phyloP scores from a whole-genome alignment of 164 flowering plant genomes.

The Saururus chinensis region DNA sequence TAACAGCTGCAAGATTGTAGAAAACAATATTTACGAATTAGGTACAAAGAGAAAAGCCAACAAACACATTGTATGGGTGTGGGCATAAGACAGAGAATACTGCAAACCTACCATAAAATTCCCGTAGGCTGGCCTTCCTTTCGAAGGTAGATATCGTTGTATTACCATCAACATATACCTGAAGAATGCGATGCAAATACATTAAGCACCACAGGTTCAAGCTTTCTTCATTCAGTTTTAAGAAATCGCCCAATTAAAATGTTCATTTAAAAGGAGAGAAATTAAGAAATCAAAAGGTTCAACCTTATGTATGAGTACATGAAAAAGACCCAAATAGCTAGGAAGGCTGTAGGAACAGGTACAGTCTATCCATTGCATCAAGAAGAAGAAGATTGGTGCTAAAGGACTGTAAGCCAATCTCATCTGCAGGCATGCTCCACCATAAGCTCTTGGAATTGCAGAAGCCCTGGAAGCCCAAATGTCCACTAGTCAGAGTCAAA shows the following conservation, averaged over 20 bases:
- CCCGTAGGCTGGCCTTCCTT: conserved; percentile 13
- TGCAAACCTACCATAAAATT: conserved; percentile 6
- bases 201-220: neutral
- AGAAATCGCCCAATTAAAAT: neutral
- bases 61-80: neutral
- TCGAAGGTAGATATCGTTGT: conserved; percentile 4
- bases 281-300: conserved; percentile 4
- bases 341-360: conserved; percentile 62
- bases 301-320: conserved; percentile 62
- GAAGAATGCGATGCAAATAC: neutral
- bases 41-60: neutral
- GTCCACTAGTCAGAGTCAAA: neutral
- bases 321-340: conserved; percentile 51
- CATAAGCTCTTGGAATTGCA: conserved; percentile 61
- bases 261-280: neutral
- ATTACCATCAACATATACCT: conserved; percentile 9
- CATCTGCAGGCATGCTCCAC: conserved; percentile 60
- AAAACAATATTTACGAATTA: neutral
- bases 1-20: conserved; percentile 40
- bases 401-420: conserved; percentile 55
- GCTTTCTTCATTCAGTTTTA: no score
- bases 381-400: conserved; percentile 52
- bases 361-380: conserved; percentile 71
- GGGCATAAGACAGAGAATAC: neutral
- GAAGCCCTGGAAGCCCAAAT: conserved; percentile 45